Conservation (phyloP, 2,329 filamentous ascomycete genomes). For the Drechslerella coelobrocha region DNA sequence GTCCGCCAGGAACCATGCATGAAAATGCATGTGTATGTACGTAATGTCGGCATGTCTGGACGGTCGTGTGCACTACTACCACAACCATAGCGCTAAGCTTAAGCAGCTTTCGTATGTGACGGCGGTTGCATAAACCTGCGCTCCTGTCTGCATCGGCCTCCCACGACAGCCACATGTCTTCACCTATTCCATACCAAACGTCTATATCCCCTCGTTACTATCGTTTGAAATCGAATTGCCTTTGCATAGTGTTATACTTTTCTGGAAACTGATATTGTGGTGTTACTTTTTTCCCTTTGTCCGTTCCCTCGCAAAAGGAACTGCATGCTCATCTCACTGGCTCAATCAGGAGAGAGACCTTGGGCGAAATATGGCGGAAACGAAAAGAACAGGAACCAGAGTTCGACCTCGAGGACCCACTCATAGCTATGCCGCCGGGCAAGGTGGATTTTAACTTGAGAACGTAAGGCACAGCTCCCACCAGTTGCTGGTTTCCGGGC, state of each 20-base stretch:
- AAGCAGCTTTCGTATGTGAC: background rate
- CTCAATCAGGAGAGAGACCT: slow-evolving; percentile 74
- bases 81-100: background rate
- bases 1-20: slow-evolving; percentile 5
- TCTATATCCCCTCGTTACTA: too few relatives aligned
- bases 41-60: background rate
- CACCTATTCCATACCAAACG: background rate
- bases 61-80: background rate
- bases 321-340: slow-evolving; percentile 82
- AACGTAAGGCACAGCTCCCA: slow-evolving; percentile 63
- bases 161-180: background rate
- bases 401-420: slow-evolving; percentile 70
- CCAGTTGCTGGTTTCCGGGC: slow-evolving; percentile 14
- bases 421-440: slow-evolving; percentile 71
- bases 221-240: too few relatives aligned
- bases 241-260: too few relatives aligned
- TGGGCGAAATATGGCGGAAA: slow-evolving; percentile 75
- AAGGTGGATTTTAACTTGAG: slow-evolving; percentile 74
- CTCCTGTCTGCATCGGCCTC: background rate
- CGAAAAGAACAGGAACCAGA: slow-evolving; percentile 64
- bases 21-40: slow-evolving; percentile 22
- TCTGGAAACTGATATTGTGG: slow-evolving; percentile 47
- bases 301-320: slow-evolving; percentile 59
- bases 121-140: background rate
- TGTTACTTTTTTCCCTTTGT: slow-evolving; percentile 29